Base-by-base conservation (phyloP, 2,329 filamentous ascomycete genomes). In the Dactylellina drechsleri region DNA sequence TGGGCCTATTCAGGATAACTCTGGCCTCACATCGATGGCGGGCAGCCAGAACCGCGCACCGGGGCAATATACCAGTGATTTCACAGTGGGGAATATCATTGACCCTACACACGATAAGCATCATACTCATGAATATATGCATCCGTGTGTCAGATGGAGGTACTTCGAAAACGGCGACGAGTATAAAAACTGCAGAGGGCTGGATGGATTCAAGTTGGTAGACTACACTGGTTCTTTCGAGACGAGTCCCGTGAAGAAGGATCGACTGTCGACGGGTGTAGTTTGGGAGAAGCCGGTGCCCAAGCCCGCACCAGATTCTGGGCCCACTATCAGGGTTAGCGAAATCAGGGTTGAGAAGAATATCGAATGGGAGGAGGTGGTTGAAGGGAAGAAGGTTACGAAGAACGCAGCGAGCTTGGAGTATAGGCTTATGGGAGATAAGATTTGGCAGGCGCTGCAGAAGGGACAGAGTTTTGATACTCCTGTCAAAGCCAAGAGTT, bases 201-300 rank as follows among this genome's bases (percentile, higher is more conserved):
- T 75, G 8, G 64, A 68, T 26, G 71, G 71, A 5, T 75, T 75
- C 26, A 75, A 68, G 23, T 53, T 75, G 10, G 64, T 43, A 13
- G 71, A 75, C 20, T 75, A 75, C 31, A 68, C 71, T 7, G 23
- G 20, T 12, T 52, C 53, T 36, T 4, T 36, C 31, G 64, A 67
- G 18, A 68, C 45, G 1, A 75, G 60, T 18, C 71, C 71, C 15
- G 71, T 58, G 4, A 60, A 47, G n/a, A 56, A 64, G 3, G 71
- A 75, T 45, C 47, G 40, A 15, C 40, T 50, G 6, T 68, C 71
- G 4, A 68, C 47, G 2, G 56, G 57, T 0, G 36, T 75, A 8
- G 54, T 75, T n/a, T 75, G 71, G 71, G 71, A 75, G 64, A 75
- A 68, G 58, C 56, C 58, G 40, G 71, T 75, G 6, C 64, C 71